These are phyloP conservation scores for Plasmodium vivax DNA, from an alignment of 169 alveolate species.

Conservation along the genomic window DNA sequence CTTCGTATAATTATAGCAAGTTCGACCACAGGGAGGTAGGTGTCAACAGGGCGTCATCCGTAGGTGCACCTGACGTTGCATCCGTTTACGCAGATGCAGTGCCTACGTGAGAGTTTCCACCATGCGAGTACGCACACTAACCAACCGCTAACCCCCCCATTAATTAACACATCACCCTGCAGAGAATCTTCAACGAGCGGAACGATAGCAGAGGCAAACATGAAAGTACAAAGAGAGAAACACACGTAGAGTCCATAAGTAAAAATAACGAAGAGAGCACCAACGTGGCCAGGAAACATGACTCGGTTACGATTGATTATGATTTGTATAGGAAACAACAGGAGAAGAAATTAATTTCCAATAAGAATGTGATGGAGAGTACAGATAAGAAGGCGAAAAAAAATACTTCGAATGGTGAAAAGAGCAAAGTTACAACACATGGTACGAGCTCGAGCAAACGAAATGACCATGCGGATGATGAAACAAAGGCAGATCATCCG, in stretches of 20 bases:
- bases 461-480: conserved; percentile 24
- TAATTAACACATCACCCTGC: neutral
- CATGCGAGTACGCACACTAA: neutral
- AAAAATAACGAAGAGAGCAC: conserved; percentile 4
- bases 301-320: conserved; percentile 64
- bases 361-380: conserved; percentile 4
- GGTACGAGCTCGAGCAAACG: neutral
- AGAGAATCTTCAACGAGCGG: conserved; percentile 41
- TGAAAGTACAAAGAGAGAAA: conserved; percentile 34
- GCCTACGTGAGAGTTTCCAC: neutral
- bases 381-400: conserved; percentile 34
- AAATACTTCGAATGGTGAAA: conserved; percentile 13
- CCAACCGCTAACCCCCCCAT: neutral
- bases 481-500: conserved; percentile 39
- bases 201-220: conserved; percentile 13
- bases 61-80: neutral
- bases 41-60: neutral
- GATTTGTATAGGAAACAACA: conserved; percentile 68
- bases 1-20: conserved; percentile 36
- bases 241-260: conserved; percentile 5
- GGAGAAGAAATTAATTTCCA: conserved; percentile 55
- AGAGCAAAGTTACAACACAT: neutral
- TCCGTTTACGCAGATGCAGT: neutral
- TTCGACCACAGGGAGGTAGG: conserved; percentile 47
- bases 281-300: conserved; percentile 8